Evolutionary conservation across 176 grass and related monocot species (phyloP).

Genomic region (Raddia guianensis): DNA sequence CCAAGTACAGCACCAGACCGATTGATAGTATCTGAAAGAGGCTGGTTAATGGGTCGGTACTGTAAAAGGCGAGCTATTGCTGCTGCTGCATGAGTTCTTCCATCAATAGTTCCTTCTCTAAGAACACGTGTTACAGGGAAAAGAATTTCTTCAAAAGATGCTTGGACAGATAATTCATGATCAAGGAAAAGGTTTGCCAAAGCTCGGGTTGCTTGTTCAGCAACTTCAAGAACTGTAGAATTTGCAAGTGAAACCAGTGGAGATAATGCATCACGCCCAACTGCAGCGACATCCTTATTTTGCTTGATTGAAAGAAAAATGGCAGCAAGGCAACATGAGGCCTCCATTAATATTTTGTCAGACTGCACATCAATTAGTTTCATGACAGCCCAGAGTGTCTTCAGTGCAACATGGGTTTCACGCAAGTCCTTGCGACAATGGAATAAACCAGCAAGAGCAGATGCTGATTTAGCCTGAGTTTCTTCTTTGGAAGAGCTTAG

Average conservation of each 20-base stretch:
- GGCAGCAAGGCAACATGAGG: constrained; percentile 86
- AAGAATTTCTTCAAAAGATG: constrained; percentile 76
- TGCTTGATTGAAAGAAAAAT: constrained; percentile 97
- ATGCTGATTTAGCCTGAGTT: constrained; percentile 97
- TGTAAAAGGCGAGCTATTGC: constrained; percentile 90
- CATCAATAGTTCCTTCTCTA: constrained; percentile 86
- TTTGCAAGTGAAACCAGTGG: constrained; percentile 66
- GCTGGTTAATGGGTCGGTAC: constrained; percentile 59
- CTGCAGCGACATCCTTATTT: constrained; percentile 85
- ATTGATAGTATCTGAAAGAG: constrained; percentile 80
- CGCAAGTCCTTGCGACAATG: constrained; percentile 91
- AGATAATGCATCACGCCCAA: constrained; percentile 76
- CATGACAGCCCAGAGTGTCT: constrained; percentile 82
- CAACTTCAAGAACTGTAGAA: constrained; percentile 82
- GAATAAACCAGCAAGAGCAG: constrained; percentile 88
- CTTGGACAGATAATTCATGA: constrained; percentile 73
- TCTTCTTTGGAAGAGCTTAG: constrained; percentile 82
- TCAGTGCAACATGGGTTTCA: constrained; percentile 89
- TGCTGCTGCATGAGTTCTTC: constrained; percentile 89
- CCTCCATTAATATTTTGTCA: constrained; percentile 73
- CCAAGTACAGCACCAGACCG: constrained; percentile 78
- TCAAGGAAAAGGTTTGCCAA: constrained; percentile 96
- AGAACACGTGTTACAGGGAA: constrained; percentile 79
- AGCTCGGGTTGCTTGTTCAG: constrained; percentile 91
- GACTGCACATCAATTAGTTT: constrained; percentile 83